These are phyloP conservation scores for Elaeis oleifera DNA, from an alignment of 202 grass and related monocot genomes.

Conservation along the genomic window DNA sequence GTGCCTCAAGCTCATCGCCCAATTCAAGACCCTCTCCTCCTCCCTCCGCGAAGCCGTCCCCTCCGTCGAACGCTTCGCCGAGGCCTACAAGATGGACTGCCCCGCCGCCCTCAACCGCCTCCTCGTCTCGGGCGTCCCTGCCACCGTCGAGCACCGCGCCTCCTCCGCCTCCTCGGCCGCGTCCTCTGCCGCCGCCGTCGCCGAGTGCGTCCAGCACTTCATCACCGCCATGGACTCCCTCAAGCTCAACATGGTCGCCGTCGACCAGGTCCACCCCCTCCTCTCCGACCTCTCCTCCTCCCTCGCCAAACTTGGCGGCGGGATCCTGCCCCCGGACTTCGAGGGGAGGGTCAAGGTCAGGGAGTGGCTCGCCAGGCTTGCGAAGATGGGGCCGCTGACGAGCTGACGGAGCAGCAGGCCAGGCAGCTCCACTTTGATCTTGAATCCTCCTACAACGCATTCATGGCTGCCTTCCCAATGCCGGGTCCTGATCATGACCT, in stretches of 20 bases:
- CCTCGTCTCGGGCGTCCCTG: constrained; percentile 73
- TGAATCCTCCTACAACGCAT: constrained; percentile 73
- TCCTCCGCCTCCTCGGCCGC: constrained; percentile 30
- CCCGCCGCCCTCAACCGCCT: constrained; percentile 81
- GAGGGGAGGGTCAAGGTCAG: constrained; percentile 83
- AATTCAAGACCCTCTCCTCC: constrained; percentile 84
- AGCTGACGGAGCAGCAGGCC: constrained; percentile 88
- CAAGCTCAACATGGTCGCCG: constrained; percentile 95
- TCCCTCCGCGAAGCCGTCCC: constrained; percentile 56
- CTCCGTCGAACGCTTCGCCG: constrained; percentile 63
- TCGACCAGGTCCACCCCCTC: constrained; percentile 86
- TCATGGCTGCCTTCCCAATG: constrained; percentile 81
- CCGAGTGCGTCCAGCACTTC: constrained; percentile 86
- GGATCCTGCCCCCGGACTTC: constrained; percentile 67
- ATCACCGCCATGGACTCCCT: constrained; percentile 97
- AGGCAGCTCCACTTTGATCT: constrained; percentile 95
- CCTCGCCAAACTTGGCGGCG: constrained; percentile 53
- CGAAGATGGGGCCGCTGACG: constrained; percentile 86
- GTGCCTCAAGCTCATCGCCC: constrained; percentile 96
- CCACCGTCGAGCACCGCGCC: constrained; percentile 82
- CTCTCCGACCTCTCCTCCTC: constrained; percentile 77
- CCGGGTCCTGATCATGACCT: constrained; percentile 29
- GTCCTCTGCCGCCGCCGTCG: constrained; percentile 56
- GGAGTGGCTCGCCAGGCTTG: constrained; percentile 72
- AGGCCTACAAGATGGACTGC: constrained; percentile 85